Base-by-base conservation (phyloP, 73 alveolate species). In the Uronychia binucleata region DNA sequence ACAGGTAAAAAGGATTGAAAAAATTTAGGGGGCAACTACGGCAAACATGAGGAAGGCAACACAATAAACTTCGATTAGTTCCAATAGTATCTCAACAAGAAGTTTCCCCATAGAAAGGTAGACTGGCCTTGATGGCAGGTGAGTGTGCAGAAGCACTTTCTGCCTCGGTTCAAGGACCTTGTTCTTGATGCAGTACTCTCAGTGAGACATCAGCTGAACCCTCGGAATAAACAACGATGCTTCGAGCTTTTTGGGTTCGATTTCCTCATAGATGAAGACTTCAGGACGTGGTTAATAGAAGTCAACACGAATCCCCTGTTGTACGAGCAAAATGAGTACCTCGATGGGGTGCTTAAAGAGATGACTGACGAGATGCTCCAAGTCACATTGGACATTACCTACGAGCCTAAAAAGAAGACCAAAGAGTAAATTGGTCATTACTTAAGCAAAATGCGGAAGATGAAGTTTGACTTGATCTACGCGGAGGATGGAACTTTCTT, bases 11-110 rank as follows among this genome's bases (percentile, higher is more conserved):
- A n/a, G n/a, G n/a, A n/a, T n/a, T n/a, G n/a, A n/a, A n/a, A n/a
- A n/a, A 93, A 94, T 85, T 86, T 82, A 78, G 87, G 95, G 60
- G 94, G 91, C 28, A 83, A 89, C 78, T 96, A 95, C 86, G 97
- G 96, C 29, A 92, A 84, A 75, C 95, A 83, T 91, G 99, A 95
- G 81, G 86, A 88, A 75, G 98, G 98, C 27, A 95, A 95, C 80
- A 95, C 95, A 81, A 77, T 95, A 26, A 90, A 96, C 74, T 91
- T 88, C 67, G 92, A 93, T 35, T 85, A 82, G 28, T 85, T 93
- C 30, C 87, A 95, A 86, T 82, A 78, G 26, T 87, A 85, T 75
- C 86, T 95, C 74, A 94, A 93, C 35, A 80, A 88, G 59, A 86
- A 59, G 30, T 91, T 27, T 58, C 93, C 94, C 77, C 75, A 95